Base-by-base conservation (phyloP, 805 yeast genomes). In the Ascoidea rubescens region DNA sequence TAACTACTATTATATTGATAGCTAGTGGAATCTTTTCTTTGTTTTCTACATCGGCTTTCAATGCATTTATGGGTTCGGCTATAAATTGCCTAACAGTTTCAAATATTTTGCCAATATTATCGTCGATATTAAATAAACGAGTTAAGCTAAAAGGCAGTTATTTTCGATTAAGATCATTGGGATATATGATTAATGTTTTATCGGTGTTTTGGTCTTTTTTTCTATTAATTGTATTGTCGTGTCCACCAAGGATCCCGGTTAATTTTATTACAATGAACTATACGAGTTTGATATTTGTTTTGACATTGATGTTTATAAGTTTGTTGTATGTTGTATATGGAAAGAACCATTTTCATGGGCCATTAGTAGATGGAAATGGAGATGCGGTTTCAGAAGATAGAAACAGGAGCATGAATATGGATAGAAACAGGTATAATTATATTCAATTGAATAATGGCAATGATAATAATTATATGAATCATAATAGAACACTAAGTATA, bases 21-120 rank as follows among this genome's bases (percentile, higher is more conserved):
- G 52, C 77, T 2, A 65, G 86, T 48, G 86, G 90, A 1, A 63
- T 81, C 5, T 69, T 87, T 46, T 84, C 90, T 2, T 66, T 87
- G 47, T 64, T 86, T 1, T 84, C 91, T 0, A 70, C 80, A 5
- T 77, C 89, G 5, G 89, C 93, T 0, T 84, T 87, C 65, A 83
- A 83, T 64, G 89, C 95, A 4, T 86, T 87, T 64, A 79, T 86
- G 68, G 93, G 95, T 0, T 82, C 90, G 16, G 82, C 91, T 7
- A 93, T 87, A 2, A 74, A 86, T 21, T 76, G 88, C 2, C 68
- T 87, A 54, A 81, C 88, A 50, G 71, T 84, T 33, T 87, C 93
- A 2, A 83, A 87, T 55, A 80, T 88, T 3, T 78, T 87, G 14
- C 95, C 95, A 2, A 80, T 86, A 31, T 57, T 82, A 0, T 71